Conservation (phyloP, 2,329 filamentous ascomycete genomes). For the Calonectria henricotiae region DNA sequence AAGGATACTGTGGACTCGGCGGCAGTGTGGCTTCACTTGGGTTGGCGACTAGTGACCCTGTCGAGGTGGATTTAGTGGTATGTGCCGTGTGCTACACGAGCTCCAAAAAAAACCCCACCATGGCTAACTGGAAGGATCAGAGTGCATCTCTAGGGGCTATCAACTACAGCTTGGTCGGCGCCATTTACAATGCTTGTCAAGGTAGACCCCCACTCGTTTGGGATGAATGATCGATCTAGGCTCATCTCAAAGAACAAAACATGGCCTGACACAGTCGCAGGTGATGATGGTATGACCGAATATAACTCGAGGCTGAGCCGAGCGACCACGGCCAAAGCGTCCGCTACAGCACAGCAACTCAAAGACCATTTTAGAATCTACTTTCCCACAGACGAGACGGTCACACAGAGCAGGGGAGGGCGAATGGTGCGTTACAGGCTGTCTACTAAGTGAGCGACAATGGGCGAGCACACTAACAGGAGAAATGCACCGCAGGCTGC, state of each 20-base stretch:
- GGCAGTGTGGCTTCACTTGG: conserved; percentile 77
- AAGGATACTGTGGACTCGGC: conserved; percentile 83
- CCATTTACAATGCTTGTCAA: conserved; percentile 71
- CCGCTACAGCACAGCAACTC: conserved; percentile 48
- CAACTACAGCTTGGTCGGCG: conserved; percentile 76
- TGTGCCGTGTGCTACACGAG: conserved; percentile 53
- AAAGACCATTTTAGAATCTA: conserved; percentile 79
- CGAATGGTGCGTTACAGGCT: conserved; percentile 61
- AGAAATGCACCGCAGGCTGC: conserved; percentile 70
- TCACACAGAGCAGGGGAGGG: conserved; percentile 77
- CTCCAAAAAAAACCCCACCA: conserved; percentile 26
- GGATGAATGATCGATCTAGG: conserved; percentile 42
- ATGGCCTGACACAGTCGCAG: conserved; percentile 41
- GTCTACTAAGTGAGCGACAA: conserved; percentile 54
- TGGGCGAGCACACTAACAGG: conserved; percentile 45
- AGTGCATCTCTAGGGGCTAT: conserved; percentile 87
- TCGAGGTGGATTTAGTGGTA: conserved; percentile 84
- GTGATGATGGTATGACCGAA: conserved; percentile 63
- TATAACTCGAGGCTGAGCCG: conserved; percentile 60
- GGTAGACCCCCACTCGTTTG: conserved; percentile 58
- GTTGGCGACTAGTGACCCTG: conserved; percentile 67
- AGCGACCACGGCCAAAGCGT: conserved; percentile 47
- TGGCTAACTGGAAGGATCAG: conserved; percentile 59
- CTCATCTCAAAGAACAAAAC: conserved; percentile 30
- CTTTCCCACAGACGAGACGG: conserved; percentile 84